Evolutionary conservation across 768 basidiomycete species (phyloP), one percentile per base, ranked within the genome.

Genomic region (Terana coerulea): DNA sequence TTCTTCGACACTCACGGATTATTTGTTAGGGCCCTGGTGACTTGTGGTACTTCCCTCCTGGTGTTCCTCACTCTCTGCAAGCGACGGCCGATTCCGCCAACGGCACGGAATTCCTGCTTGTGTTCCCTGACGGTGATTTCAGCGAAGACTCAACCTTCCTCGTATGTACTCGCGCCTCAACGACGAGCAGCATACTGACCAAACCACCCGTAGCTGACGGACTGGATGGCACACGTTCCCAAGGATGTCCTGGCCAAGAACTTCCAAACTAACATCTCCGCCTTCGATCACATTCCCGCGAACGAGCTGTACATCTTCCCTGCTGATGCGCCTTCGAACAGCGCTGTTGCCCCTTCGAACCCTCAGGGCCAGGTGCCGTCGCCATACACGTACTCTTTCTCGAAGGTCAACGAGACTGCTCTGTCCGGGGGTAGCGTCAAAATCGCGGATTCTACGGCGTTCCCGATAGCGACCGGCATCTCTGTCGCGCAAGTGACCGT

Each of bases 21-120:
- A 25, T 31, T 47, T 15, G 26, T 8, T 15, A 47, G 8, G 59
- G 65, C 29, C 62, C 72, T 29, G 79, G 77, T 14, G 79, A 80
- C 56, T 54, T 80, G 12, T 80, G 80, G 79, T 81, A 72, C 64
- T 79, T 80, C 68, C 79, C 78, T 12, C 70, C 80, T 6, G 79
- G 78, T 4, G 70, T 75, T 45, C 80, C 80, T 1, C 80, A 82
- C 59, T 76, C 75, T 12, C 66, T 82, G 11, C 79, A 81, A 63
- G 80, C 73, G 7, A 78, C 75, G 1, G 61, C 61, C 31, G 74
- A 75, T 49, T 63, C 70, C 43, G 67, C 56, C 3, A 55, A 59
- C 3, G 64, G 62, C 11, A 43, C 56, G 2, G 61, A 65, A 33
- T 63, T 65, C 46, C 57, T 65, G 3, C 40, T 65, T 35, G 62